Conservation (phyloP, 257 asterid species). For the Fraxinus excelsior region DNA sequence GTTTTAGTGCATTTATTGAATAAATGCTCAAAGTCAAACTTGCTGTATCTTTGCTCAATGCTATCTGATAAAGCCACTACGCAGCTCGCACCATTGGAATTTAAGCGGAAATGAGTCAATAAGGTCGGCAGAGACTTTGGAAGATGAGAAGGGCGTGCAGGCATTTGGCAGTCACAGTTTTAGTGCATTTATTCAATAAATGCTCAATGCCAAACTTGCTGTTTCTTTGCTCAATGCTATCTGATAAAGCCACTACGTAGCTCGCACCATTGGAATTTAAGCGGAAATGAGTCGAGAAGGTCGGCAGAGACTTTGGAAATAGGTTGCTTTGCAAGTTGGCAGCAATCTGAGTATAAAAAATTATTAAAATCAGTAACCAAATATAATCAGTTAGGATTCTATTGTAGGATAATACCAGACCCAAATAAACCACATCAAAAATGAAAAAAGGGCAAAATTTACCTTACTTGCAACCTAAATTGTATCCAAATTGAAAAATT, state of each 20-base stretch:
- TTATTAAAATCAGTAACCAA: neutral
- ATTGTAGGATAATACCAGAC: neutral
- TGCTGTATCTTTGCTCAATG: constrained; percentile 21
- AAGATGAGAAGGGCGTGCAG: constrained; percentile 24
- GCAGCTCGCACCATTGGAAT: constrained; percentile 25
- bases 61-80: constrained; percentile 20
- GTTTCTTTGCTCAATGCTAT: constrained; percentile 21
- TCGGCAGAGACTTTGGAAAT: constrained; percentile 5
- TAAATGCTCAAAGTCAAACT: constrained; percentile 35
- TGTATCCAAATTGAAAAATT: neutral
- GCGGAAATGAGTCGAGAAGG: neutral
- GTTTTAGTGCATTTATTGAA: constrained; percentile 34
- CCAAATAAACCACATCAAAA: neutral
- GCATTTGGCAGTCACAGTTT: neutral
- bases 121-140: neutral
- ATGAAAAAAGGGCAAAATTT: neutral
- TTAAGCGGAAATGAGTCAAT: constrained; percentile 5
- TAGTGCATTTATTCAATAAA: constrained; percentile 37
- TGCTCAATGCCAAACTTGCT: constrained; percentile 35
- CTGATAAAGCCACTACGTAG: constrained; percentile 20
- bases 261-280: constrained; percentile 20
- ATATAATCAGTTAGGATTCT: neutral
- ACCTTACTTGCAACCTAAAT: neutral
- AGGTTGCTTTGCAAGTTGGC: constrained; percentile 26
- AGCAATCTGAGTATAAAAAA: constrained; percentile 21